Evolutionary conservation across 371 early-diverging fungal genomes (phyloP), one percentile per base, ranked within the genome.

Genomic region (Encephalitozoon cuniculi): DNA sequence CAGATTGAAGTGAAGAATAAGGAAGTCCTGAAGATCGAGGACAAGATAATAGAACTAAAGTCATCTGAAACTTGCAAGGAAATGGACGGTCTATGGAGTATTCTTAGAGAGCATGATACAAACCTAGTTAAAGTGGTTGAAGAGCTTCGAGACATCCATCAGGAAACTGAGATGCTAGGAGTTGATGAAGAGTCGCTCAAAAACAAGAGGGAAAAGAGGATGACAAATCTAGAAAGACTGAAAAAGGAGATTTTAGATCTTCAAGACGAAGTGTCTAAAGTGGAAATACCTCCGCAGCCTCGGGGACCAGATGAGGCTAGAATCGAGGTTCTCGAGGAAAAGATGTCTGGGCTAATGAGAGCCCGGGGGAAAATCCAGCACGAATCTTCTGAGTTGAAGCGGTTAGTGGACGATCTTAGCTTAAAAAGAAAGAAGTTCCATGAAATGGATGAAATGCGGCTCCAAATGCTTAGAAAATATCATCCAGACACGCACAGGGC

Each of bases 401-500:
- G 28, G 8, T 68, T 78, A 44, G 69, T 84, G n/a, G 76, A 78
- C 37, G 71, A 68, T 1, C 34, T 80, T 2, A 73, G 74, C 49
- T 15, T 63, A 51, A 65, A 52, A 37, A 74, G 71, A 32, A 79
- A 68, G 41, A 64, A 72, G 49, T 55, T 76, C 44, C 64, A 69
- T 18, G 71, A 81, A 54, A 43, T 59, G 64, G 81, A 78, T 51
- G 66, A 55, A 21, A 51, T 68, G 39, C 53, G 75, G 64, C 15
- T 85, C 34, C 79, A 82, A 53, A 28, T 39, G 12, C 76, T 85
- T 11, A 82, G 79, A 68, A 73, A 55, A 51, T 75, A 77, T 64
- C 82, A 82, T 65, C 28, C 7, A 25, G 86, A 86, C 52, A 84
- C 86, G 18, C 82, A 83, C 51, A 81, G 73, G 23, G 83, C 78